Base-by-base conservation (phyloP, 2,329 filamentous ascomycete species). In the Epichloe coenophiala region DNA sequence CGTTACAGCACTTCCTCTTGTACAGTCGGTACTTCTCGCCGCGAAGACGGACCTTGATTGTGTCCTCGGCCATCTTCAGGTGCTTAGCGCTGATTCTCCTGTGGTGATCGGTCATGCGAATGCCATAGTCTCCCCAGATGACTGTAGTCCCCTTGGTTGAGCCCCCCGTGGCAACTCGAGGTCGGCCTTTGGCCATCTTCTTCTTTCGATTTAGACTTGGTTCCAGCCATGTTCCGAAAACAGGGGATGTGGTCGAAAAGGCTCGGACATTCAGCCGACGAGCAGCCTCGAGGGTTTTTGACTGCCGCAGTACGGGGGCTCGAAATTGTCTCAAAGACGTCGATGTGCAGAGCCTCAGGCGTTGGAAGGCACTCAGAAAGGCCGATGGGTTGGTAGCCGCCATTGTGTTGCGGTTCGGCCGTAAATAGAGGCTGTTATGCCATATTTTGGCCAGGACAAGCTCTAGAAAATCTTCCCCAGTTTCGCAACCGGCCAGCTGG, bases 11-110 rank as follows among this genome's bases (percentile, higher is more conserved):
- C 48, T 97, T 84, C 55, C 93, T 80, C 72, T 88, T 95, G 71
- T 95, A 98, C 45, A 98, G 68, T 51, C 88, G 82, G 68, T 94
- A 98, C 63, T 89, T 88, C 76, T 95, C 83, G 44, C 93, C 93
- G 71, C 93, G 79, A 45, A 98, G 73, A 55, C 91, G 78, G 61
- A 81, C 80, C 66, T 88, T 91, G 68, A 98, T 97, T 2, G 91
- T 93, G 59, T 96, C 89, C 64, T 95, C 90, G 54, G 88, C 93
- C 63, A 88, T 83, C 70, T 90, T 90, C 56, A 98, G 77, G 60
- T 95, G 87, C 57, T 81, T 74, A 23, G 93, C 87, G 58, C 85
- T 88, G 65, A 98, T 87, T 62, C 93, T 81, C 52, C 93, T 86
- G 70, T 96, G 86, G 66, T 95, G 87, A 69, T 98, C 93, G 56